A percentile compares a stretch with the other conserved stretches of the same genome.
Conservation (phyloP, 352 stramenopile species). For the Thalassiosira mediterranea region DNA sequence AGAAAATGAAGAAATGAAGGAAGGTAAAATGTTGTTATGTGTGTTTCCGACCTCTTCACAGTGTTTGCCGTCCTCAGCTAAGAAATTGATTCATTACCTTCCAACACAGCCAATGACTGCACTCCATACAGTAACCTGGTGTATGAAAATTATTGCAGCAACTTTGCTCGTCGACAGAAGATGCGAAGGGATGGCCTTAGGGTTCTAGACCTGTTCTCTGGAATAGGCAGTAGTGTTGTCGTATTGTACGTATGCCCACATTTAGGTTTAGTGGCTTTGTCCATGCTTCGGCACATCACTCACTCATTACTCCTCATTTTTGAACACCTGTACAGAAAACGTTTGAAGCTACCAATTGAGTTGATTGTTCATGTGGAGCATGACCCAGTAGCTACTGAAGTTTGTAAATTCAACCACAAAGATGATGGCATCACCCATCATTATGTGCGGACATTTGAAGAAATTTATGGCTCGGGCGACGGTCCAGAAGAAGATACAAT, state of each 20-base stretch:
- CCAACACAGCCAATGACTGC: slow-evolving; percentile 14
- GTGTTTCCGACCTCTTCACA: no score
- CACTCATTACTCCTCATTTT: neutral
- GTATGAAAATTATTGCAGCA: slow-evolving; percentile 8
- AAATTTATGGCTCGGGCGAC: slow-evolving; percentile 22
- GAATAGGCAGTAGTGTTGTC: slow-evolving; percentile 36
- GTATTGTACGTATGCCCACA: slow-evolving; percentile 20
- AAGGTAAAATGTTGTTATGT: no score
- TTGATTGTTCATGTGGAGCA: slow-evolving; percentile 54
- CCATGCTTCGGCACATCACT: neutral
- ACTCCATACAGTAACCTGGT: slow-evolving; percentile 4
- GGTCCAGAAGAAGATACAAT: slow-evolving; percentile 12
- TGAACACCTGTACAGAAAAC: slow-evolving; percentile 19
- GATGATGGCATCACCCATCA: slow-evolving; percentile 25
- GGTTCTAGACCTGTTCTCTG: slow-evolving; percentile 46
- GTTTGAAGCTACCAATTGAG: slow-evolving; percentile 34
- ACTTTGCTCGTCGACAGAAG: slow-evolving; percentile 6
- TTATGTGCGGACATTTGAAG: slow-evolving; percentile 38
- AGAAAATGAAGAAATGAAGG: slow-evolving; percentile 33
- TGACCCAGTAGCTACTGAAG: slow-evolving; percentile 42
- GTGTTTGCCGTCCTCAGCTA: no score
- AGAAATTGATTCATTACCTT: no score
- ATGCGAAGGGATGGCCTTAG: neutral
- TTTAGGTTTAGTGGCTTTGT: neutral
- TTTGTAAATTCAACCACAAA: slow-evolving; percentile 43